A percentile compares a stretch with the other conserved stretches of the same genome.
These are phyloP conservation scores for Beauveria pseudobassiana DNA, from an alignment of 2,329 filamentous ascomycete genomes.

Conservation along the genomic window DNA sequence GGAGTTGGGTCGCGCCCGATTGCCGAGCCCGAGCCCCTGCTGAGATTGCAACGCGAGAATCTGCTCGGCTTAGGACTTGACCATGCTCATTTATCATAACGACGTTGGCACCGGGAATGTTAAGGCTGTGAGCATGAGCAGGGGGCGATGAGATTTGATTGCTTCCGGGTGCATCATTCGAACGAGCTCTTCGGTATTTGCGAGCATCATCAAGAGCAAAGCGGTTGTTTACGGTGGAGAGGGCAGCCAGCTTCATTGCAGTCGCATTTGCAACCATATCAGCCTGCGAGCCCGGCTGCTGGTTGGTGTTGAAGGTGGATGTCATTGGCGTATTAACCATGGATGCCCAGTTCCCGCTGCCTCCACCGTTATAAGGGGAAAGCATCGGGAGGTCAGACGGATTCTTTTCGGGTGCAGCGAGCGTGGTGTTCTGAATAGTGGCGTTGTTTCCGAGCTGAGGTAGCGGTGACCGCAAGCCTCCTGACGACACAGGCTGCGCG, in stretches of 20 bases:
- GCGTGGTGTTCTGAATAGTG: conserved; percentile 76
- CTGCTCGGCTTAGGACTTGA: conserved; percentile 73
- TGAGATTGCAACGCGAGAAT: conserved; percentile 73
- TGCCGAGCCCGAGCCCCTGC: conserved; percentile 50
- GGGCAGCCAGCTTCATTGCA: conserved; percentile 94
- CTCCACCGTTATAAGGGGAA: conserved; percentile 65
- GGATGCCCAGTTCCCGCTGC: conserved; percentile 93
- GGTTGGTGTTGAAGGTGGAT: conserved; percentile 60
- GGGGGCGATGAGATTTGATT: conserved; percentile 56
- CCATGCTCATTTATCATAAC: conserved; percentile 95
- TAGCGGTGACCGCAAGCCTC: conserved; percentile 70
- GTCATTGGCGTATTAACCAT: conserved; percentile 98
- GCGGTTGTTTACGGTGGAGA: conserved; percentile 97
- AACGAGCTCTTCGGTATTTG: conserved; percentile 87
- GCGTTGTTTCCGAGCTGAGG: conserved; percentile 58
- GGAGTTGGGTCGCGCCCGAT: conserved; percentile 80
- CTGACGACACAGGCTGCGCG: conserved; percentile 69
- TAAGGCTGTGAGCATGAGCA: conserved; percentile 38
- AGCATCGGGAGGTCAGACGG: conserved; percentile 70
- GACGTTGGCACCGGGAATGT: conserved; percentile 65
- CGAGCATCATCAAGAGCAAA: conserved; percentile 95
- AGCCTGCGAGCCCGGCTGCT: conserved; percentile 47
- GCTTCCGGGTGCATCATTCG: conserved; percentile 67
- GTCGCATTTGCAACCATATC: conserved; percentile 99
- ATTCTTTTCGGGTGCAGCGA: conserved; percentile 62